These are phyloP conservation scores for Malus orientalis DNA, from an alignment of 306 rosid species.

Conservation along the genomic window DNA sequence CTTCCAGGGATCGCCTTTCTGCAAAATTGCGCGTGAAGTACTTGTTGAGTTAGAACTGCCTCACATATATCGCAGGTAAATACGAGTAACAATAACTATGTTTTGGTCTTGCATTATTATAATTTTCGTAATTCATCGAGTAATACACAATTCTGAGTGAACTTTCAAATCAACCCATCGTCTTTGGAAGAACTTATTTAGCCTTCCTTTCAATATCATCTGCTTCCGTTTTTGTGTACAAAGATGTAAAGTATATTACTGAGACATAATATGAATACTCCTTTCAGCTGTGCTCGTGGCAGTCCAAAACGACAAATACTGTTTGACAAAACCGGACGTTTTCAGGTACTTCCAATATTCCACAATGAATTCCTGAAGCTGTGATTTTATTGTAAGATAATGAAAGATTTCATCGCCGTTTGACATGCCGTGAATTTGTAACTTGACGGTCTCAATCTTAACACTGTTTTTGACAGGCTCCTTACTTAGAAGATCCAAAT, in stretches of 20 bases:
- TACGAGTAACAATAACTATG: not conserved
- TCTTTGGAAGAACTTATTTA: not conserved
- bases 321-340: slow-evolving; percentile 51
- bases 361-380: not conserved
- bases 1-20: slow-evolving; percentile 91
- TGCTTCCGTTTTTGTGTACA: not conserved
- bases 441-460: slow-evolving; percentile 1
- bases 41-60: slow-evolving; percentile 92
- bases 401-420: not conserved
- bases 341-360: slow-evolving; percentile 59
- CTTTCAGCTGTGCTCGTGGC: slow-evolving; percentile 85
- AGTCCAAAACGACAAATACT: slow-evolving; percentile 75
- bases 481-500: slow-evolving; percentile 89
- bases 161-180: not conserved
- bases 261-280: slow-evolving; percentile 14
- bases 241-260: not conserved
- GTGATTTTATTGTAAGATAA: not conserved
- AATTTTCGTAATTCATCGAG: not conserved
- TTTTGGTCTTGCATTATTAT: not conserved
- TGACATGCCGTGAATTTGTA: slow-evolving; percentile 8
- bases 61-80: slow-evolving; percentile 59
- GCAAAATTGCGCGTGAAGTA: slow-evolving; percentile 91
- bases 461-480: slow-evolving; percentile 50
- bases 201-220: not conserved
- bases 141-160: not conserved